These are phyloP conservation scores for Russula abietina DNA, from an alignment of 768 basidiomycete species.

Conservation along the genomic window DNA sequence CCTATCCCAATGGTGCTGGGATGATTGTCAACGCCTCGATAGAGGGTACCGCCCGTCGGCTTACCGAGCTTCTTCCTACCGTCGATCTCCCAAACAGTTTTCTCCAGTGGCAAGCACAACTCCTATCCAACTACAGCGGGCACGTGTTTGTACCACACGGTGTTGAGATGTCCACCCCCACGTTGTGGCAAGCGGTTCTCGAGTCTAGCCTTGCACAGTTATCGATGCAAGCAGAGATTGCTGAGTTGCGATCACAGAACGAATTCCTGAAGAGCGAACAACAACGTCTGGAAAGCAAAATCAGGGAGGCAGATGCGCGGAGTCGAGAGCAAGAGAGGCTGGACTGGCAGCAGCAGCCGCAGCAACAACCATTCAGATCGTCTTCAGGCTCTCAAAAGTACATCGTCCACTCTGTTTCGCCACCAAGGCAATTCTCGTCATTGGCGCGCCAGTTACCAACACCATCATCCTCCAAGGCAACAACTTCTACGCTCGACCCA, in stretches of 20 bases:
- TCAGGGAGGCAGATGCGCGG: conserved; percentile 14
- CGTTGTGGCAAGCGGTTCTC: conserved; percentile 36
- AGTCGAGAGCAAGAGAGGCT: conserved; percentile 11
- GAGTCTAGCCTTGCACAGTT: conserved; percentile 49
- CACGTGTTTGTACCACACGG: conserved; percentile 44
- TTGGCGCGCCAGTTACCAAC: not conserved
- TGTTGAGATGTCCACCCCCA: conserved; percentile 23
- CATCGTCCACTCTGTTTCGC: not conserved
- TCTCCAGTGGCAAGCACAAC: conserved; percentile 60
- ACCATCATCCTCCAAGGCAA: not conserved
- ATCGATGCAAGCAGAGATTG: conserved; percentile 36
- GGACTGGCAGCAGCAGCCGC: not conserved
- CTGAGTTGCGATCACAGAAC: conserved; percentile 19
- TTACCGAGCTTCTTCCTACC: conserved; percentile 44
- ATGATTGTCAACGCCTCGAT: conserved; percentile 48
- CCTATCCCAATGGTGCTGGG: conserved; percentile 53
- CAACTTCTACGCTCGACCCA: not conserved
- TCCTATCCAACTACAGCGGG: conserved; percentile 54
- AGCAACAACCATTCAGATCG: not conserved
- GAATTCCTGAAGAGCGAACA: conserved; percentile 25
- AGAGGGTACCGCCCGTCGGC: conserved; percentile 38
- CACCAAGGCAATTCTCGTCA: not conserved
- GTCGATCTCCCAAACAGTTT: conserved; percentile 42
- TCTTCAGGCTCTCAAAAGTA: not conserved
- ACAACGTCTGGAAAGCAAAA: conserved; percentile 17